A percentile compares a stretch with the other conserved stretches of the same genome.
These are phyloP conservation scores for Flaveria brownii DNA, from an alignment of 129 eudicot species.

Conservation along the genomic window DNA sequence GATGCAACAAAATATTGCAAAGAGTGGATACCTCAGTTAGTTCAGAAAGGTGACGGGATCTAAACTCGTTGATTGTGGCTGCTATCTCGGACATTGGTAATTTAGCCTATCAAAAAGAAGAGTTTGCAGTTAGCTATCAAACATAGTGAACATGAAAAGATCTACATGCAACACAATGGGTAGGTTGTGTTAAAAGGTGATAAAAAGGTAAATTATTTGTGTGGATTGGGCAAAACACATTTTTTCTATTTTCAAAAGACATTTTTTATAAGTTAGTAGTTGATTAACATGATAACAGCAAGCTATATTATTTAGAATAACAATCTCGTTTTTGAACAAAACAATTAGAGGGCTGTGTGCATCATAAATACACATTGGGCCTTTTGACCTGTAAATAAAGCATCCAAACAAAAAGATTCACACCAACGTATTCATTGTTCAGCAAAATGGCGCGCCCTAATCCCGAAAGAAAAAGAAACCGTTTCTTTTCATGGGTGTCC, in stretches of 20 bases:
- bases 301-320: neutral
- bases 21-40: conserved; percentile 73
- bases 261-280: too few relatives aligned
- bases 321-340: neutral
- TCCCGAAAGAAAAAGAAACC: neutral
- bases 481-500: neutral
- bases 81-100: conserved; percentile 93
- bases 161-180: neutral
- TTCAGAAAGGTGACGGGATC: conserved; percentile 97
- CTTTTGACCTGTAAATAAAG: neutral
- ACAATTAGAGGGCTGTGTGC: neutral
- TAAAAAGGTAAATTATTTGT: too few relatives aligned
- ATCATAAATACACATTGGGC: neutral
- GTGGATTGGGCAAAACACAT: too few relatives aligned
- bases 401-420: neutral
- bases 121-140: conserved; percentile 2
- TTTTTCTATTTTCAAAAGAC: too few relatives aligned
- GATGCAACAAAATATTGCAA: neutral
- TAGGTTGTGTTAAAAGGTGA: too few relatives aligned
- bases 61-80: conserved; percentile 87
- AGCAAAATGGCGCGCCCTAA: neutral
- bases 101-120: conserved; percentile 58
- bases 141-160: neutral
- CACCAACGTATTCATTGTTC: neutral
- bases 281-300: neutral